These are phyloP conservation scores for Claviceps arundinis DNA, from an alignment of 2,329 filamentous ascomycete genomes.

Conservation along the genomic window DNA sequence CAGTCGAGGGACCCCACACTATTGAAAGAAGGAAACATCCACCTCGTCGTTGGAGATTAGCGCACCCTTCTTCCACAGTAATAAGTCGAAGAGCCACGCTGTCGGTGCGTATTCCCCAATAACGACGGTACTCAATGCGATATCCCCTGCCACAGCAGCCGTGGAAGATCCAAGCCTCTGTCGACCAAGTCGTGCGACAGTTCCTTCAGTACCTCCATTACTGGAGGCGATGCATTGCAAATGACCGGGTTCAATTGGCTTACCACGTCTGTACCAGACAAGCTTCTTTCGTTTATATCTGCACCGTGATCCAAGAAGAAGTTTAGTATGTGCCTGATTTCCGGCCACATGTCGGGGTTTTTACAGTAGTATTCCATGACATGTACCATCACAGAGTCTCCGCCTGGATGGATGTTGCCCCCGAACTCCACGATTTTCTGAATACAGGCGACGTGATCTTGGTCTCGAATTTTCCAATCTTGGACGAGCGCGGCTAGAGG, in stretches of 20 bases:
- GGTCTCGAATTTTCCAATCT: background rate
- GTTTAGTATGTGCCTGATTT: background rate
- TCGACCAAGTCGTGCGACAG: background rate
- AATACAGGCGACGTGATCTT: background rate
- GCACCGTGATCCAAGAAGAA: slow-evolving; percentile 1
- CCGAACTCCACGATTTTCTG: background rate
- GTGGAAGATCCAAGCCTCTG: background rate
- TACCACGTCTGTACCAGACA: background rate
- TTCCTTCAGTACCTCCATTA: background rate
- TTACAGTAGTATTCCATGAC: background rate
- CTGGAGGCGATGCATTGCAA: background rate
- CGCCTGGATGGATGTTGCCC: background rate
- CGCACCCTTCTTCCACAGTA: background rate
- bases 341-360: background rate
- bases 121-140: background rate
- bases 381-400: background rate
- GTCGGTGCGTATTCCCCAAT: background rate
- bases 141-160: no score
- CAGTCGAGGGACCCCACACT: background rate
- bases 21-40: background rate
- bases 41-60: background rate
- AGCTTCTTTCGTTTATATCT: background rate
- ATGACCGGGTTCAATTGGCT: background rate
- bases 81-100: background rate
- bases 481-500: background rate